Base-by-base conservation (phyloP, 2,329 filamentous ascomycete genomes). In the Pseudocercospora pini-densiflorae region DNA sequence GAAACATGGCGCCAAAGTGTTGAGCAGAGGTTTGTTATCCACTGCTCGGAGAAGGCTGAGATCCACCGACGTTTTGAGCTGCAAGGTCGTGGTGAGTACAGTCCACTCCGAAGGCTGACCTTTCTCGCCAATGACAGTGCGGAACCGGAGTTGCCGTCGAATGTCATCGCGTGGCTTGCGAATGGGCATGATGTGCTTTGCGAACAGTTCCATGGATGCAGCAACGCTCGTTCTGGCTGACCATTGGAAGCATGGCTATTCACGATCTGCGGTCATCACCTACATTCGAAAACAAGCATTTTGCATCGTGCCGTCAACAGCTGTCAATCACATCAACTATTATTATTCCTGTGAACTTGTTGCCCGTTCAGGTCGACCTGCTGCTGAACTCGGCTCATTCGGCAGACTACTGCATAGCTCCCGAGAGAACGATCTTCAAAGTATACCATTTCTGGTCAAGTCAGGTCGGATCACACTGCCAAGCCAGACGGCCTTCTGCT, bases 401-500 rank as follows among this genome's bases (percentile, higher is more conserved):
- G 49, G 49, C 49, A 54, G 14, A 24, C 49, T 54, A 54, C 19
- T 29, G 49, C 49, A 54, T 29, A 54, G 49, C 24, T 29, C 27
- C 51, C 51, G 51, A 55, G 51, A 55, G 51, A 33, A 55, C 51
- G 51, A 55, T 55, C 51, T n/a, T 19, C 51, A 31, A 9, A 5
- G 27, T 5, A 55, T 33, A 27, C 51, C 51, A 31, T n/a, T 27
- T 27, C 16, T 5, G 51, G 24, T 23, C 47, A 51, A 51, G 47
- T 24, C 51, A 19, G 14, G 51, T n/a, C 27, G 12, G 16, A 31
- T 55, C 27, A 16, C 27, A 51, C 16, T 19, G 51, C 51, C 51
- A 55, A 55, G 51, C 51, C 51, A 55, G 51, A 55, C 51, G 24
- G 51, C 23, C 51, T 31, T 33, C 8, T 55, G 27, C 51, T 55